phyloP scores from a whole-genome alignment of 768 basidiomycete genomes.

The Termitomyces sp. region DNA sequence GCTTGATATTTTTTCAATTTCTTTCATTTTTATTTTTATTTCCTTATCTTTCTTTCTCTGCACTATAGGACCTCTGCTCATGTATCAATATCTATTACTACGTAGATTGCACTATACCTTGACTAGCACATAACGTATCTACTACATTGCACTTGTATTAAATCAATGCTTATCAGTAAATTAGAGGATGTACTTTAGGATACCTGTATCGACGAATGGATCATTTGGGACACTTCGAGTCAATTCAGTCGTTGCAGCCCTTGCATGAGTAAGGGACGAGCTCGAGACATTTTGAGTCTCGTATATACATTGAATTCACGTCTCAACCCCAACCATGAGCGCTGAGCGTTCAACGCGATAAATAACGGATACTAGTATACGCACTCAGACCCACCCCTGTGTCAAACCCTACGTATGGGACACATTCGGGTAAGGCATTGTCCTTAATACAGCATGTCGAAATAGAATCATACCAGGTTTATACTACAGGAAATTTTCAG shows the following conservation, averaged over 20 bases:
- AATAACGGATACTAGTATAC: no score
- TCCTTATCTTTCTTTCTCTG: neutral
- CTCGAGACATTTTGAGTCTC: no score
- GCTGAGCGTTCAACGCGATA: no score
- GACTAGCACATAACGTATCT: neutral
- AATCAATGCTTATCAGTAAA: neutral
- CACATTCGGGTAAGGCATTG: neutral
- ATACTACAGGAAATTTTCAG: constrained; percentile 24
- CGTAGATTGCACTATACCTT: neutral
- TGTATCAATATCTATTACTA: neutral
- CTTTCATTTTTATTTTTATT: neutral
- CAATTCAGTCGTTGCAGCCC: no score
- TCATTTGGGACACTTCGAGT: no score
- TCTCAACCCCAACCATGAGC: no score
- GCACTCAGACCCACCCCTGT: constrained; percentile 55
- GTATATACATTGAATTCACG: no score
- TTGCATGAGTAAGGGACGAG: no score
- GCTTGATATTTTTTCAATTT: neutral
- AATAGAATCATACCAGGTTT: constrained; percentile 27
- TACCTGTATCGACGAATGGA: no score
- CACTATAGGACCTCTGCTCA: neutral
- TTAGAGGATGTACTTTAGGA: neutral
- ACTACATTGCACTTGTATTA: neutral
- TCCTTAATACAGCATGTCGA: neutral
- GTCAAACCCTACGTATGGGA: constrained; percentile 51